Percentiles rank a stretch among this genome's conserved stretches.
phyloP scores from a whole-genome alignment of 768 basidiomycete genomes.

The Tubosaeta sp. region DNA sequence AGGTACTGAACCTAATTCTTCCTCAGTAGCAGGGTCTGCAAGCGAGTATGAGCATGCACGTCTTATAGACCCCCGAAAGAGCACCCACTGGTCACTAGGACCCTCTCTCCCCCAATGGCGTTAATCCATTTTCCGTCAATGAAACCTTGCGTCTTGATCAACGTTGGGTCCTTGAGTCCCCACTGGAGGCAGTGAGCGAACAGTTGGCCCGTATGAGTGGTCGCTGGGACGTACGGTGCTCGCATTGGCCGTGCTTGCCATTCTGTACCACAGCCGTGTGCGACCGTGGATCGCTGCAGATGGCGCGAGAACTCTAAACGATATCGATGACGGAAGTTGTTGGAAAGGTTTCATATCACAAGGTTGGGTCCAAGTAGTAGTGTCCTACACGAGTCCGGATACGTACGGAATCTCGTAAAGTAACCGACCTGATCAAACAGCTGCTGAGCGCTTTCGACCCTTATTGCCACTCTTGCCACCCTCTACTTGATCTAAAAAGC shows the following conservation, averaged over 20 bases:
- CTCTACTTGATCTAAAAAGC: slow-evolving; percentile 64
- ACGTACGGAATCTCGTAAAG: background rate
- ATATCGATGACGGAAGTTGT: slow-evolving; percentile 13
- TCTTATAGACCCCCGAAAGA: background rate
- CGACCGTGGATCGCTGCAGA: slow-evolving; percentile 3
- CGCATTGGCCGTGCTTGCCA: slow-evolving; percentile 47
- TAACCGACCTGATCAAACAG: background rate
- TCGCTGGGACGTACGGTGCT: slow-evolving; percentile 30
- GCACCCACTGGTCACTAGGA: slow-evolving; percentile 70
- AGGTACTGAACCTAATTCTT: slow-evolving; percentile 79
- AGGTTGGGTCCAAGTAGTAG: background rate
- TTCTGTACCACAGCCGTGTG: slow-evolving; percentile 35
- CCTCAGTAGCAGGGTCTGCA: slow-evolving; percentile 82
- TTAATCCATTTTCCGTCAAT: slow-evolving; percentile 88
- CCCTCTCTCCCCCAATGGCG: slow-evolving; percentile 66
- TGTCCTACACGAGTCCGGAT: background rate
- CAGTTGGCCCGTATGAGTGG: background rate
- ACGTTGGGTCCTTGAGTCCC: slow-evolving; percentile 69
- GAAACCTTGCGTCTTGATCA: slow-evolving; percentile 72
- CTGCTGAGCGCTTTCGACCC: slow-evolving; percentile 27
- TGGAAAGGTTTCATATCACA: slow-evolving; percentile 13
- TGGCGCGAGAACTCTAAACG: slow-evolving; percentile 14
- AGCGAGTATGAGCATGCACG: background rate
- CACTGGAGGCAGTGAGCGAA: slow-evolving; percentile 38
- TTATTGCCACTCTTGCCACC: slow-evolving; percentile 17